Conservation (phyloP, 2,329 filamentous ascomycete species). For the Hypoxylon sp. region DNA sequence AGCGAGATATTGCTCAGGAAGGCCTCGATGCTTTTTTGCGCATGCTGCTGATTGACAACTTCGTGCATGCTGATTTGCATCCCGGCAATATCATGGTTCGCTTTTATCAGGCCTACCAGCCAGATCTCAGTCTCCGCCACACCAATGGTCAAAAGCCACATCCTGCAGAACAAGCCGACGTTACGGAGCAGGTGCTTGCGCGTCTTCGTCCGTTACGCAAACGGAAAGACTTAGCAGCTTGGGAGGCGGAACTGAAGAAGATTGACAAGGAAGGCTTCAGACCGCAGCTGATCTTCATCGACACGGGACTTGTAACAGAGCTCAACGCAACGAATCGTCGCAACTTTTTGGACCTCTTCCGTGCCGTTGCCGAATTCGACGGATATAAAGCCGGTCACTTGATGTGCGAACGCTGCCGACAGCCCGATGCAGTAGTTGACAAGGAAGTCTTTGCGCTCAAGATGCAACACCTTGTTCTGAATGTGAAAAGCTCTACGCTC, state of each 20-base stretch:
- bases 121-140: slow-evolving; percentile 71
- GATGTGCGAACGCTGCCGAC: slow-evolving; percentile 95
- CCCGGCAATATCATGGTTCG: slow-evolving; percentile 99
- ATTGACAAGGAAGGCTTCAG: slow-evolving; percentile 91
- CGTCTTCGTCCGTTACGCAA: slow-evolving; percentile 81
- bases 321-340: slow-evolving; percentile 86
- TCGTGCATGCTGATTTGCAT: slow-evolving; percentile 95
- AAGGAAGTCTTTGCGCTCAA: slow-evolving; percentile 92
- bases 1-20: slow-evolving; percentile 94
- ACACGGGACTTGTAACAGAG: slow-evolving; percentile 95
- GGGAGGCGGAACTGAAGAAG: slow-evolving; percentile 80
- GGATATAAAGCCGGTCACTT: slow-evolving; percentile 94
- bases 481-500: slow-evolving; percentile 91
- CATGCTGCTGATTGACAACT: slow-evolving; percentile 98
- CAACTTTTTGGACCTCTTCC: slow-evolving; percentile 97
- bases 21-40: slow-evolving; percentile 95
- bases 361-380: slow-evolving; percentile 95
- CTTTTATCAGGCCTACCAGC: slow-evolving; percentile 87
- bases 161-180: slow-evolving; percentile 67
- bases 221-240: slow-evolving; percentile 74
- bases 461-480: slow-evolving; percentile 96
- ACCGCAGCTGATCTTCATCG: slow-evolving; percentile 96
- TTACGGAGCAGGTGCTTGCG: slow-evolving; percentile 88
- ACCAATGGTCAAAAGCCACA: slow-evolving; percentile 52
- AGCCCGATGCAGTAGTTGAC: slow-evolving; percentile 90